Base-by-base conservation (phyloP, 106 monocot species). In the Acorus calamus region DNA sequence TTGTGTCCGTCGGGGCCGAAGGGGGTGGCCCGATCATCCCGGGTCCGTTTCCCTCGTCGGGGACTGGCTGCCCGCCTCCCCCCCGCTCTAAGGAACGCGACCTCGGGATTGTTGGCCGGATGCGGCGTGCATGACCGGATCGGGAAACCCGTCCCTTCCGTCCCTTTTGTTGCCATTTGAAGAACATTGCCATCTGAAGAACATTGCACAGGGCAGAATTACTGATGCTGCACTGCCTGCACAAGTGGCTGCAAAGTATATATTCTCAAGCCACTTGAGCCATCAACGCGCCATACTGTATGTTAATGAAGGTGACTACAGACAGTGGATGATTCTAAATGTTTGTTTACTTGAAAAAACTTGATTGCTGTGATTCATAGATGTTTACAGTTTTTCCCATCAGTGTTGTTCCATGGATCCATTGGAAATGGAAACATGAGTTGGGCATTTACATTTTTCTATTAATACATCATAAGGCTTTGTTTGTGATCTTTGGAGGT, bases 231-330 rank as follows among this genome's bases (percentile, higher is more conserved):
- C 13, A 59, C 57, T 3, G 67, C 50, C 51, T 46, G 50, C 41
- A 10, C 28, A 56, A 55, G 3, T 59, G 13, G 44, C 63, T 78
- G 42, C 62, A 50, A 50, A 68, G 52, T 59, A 48, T 56, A 64
- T 2, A 8, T 63, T 56, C 9, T 11, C 3, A 61, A 3, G 10
- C 28, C 28, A 7, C 4, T 46, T 61, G 44, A 46, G 41, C 60
- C 60, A 4, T 43, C 44, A 60, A 44, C 4, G 5, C 12, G 10
- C n/a, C 71, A 44, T 63, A 11, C 42, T 78, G 63, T 76, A 66
- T 71, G 66, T 56, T 54, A 66, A 57, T 62, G 62, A 68, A 78
- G 75, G 83, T 78, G 71, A 69, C 72, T 70, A 46, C 78, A 69
- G 69, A 53, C 44, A 55, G 62, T 64, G 56, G 47, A 11, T 59